Base-by-base conservation (phyloP, 768 basidiomycete species). In the Tephrocybe rancida region DNA sequence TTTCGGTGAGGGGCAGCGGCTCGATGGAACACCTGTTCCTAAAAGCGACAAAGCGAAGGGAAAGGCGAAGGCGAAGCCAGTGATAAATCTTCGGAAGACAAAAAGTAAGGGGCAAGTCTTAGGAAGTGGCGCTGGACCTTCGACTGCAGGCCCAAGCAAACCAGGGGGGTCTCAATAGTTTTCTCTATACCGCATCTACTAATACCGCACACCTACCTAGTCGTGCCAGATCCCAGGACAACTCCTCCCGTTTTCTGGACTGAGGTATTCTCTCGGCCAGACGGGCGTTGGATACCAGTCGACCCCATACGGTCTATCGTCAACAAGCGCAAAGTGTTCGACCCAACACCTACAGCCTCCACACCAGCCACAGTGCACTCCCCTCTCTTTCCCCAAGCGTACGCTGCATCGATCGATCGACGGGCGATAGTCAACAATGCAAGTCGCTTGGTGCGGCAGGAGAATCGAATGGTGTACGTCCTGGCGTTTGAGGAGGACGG, bases 181-280 rank as follows among this genome's bases (percentile, higher is more conserved):
- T 44, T 43, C 44, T 38, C n/a, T 42, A 35, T 24, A 26, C 19
- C 37, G 19, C 32, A 6, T 39, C 30, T 24, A 32, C 26, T 29
- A 16, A 47, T 6, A 18, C 38, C 13, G 21, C 34, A 18, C 39
- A 5, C 25, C 10, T 34, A 38, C 9, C 3, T 52, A 77, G 73
- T 57, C 25, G 64, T 71, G 5, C 72, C 77, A 44, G 82, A 90
- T 69, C 87, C 87, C 46, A 73, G 71, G 32, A 77, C 58, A 48
- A 85, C 85, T 9, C 87, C 93, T 3, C 95, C 96, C 1, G 87
- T 95, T 3, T 92, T 95, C 69, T 99, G 97, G 97, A 92, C 90
- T 0, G 97, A 99, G 70, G 92, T 97, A 0, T 99, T 95, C 72
- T 95, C 93, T 7, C 86, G 92, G 19, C 85, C 95, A 6, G 94